phyloP scores from a whole-genome alignment of 164 flowering plant genomes.

The Nymphaea colorata region DNA sequence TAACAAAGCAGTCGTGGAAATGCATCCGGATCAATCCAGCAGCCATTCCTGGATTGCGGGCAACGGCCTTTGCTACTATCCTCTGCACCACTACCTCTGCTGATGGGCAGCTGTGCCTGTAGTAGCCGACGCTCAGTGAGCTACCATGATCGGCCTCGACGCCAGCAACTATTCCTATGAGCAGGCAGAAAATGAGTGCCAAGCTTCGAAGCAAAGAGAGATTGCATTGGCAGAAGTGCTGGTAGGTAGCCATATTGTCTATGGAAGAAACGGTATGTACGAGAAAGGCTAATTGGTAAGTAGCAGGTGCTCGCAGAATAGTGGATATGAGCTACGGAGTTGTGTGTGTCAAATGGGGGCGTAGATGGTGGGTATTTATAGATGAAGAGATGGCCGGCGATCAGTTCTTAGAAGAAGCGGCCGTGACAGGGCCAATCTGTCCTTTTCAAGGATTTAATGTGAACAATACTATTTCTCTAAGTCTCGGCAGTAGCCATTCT shows the following conservation, averaged over 20 bases:
- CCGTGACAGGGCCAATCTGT: no score
- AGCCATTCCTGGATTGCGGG: conserved; percentile 35
- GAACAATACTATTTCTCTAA: no score
- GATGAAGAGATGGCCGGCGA: no score
- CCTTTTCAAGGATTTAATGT: no score
- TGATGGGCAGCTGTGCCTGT: conserved; percentile 9
- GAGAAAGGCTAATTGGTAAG: no score
- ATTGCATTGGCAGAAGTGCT: not conserved
- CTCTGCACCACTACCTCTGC: conserved; percentile 16
- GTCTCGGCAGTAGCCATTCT: no score
- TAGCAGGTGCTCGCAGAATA: no score
- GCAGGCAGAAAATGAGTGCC: conserved; percentile 1
- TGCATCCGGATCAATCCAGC: conserved; percentile 58
- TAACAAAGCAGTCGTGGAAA: conserved; percentile 67
- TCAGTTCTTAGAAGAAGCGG: no score
- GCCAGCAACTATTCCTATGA: not conserved
- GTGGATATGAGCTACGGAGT: no score
- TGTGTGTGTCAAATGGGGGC: no score
- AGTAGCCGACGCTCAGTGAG: conserved; percentile 11
- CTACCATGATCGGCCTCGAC: not conserved
- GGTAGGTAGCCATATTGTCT: not conserved
- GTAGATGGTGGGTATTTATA: no score
- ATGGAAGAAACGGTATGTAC: not conserved
- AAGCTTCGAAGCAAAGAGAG: not conserved
- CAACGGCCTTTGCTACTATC: conserved; percentile 28